These are phyloP conservation scores for Singerocomus inundabilis DNA, from an alignment of 1,284 basidiomycete genomes.

Conservation along the genomic window DNA sequence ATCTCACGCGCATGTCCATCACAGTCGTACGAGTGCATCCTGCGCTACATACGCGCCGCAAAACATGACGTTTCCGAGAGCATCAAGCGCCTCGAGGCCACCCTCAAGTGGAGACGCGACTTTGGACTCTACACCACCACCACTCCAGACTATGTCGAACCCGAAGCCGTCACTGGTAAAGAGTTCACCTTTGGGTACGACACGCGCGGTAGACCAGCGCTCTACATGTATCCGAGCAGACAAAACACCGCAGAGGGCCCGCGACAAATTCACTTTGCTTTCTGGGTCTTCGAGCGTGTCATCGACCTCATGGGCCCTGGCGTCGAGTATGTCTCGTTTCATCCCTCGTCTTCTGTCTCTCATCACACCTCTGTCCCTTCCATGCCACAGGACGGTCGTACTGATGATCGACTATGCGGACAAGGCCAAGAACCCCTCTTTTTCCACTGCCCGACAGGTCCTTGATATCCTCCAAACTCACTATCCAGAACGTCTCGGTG, in stretches of 20 bases:
- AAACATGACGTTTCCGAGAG: constrained; percentile 61
- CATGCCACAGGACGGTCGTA: constrained; percentile 51
- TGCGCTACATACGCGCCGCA: constrained; percentile 68
- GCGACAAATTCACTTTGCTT: constrained; percentile 72
- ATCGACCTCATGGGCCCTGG: constrained; percentile 74
- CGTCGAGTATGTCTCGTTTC: constrained; percentile 56
- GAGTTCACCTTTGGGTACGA: constrained; percentile 78
- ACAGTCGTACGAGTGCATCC: constrained; percentile 63
- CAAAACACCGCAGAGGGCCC: constrained; percentile 80
- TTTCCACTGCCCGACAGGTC: constrained; percentile 60
- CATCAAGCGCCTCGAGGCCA: constrained; percentile 63
- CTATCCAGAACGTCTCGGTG: constrained; percentile 91
- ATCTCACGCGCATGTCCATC: not conserved
- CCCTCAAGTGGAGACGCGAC: constrained; percentile 73
- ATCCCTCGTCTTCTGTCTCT: not conserved
- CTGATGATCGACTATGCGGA: constrained; percentile 86
- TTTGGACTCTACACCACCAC: constrained; percentile 64
- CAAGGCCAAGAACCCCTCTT: constrained; percentile 71
- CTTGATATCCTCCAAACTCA: constrained; percentile 83
- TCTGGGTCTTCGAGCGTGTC: constrained; percentile 73
- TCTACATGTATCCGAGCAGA: constrained; percentile 79
- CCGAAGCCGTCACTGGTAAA: constrained; percentile 76
- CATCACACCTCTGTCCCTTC: not conserved
- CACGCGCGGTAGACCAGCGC: constrained; percentile 57
- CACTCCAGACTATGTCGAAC: constrained; percentile 60